Conservation (phyloP, 768 basidiomycete genomes). For the Heimioporus sp. region DNA sequence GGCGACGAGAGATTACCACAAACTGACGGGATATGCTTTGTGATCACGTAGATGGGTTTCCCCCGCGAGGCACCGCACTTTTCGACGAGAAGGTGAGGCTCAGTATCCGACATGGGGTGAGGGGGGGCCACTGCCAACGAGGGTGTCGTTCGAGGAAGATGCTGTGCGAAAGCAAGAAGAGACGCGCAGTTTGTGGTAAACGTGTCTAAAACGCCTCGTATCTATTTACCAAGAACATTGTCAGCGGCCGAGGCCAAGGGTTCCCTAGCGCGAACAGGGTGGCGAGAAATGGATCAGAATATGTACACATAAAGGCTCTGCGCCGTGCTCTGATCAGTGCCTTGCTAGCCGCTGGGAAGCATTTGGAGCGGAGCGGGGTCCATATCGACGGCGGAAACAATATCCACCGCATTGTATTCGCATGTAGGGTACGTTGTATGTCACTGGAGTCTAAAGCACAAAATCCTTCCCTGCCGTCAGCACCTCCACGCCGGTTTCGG, state of each 20-base stretch:
- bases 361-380: conserved; percentile 16
- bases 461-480: conserved; percentile 59
- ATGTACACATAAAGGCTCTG: conserved; percentile 29
- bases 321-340: conserved; percentile 5
- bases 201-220: conserved; percentile 23
- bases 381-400: conserved; percentile 13
- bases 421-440: conserved; percentile 21
- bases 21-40: conserved; percentile 41
- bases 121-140: background rate
- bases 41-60: conserved; percentile 42
- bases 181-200: conserved; percentile 22
- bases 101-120: conserved; percentile 26
- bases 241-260: conserved; percentile 24
- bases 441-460: conserved; percentile 21
- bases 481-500: conserved; percentile 87
- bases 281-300: conserved; percentile 29
- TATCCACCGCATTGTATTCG: conserved; percentile 8
- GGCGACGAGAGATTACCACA: conserved; percentile 1
- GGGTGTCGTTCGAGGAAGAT: conserved; percentile 11
- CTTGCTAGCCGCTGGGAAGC: conserved; percentile 19
- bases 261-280: conserved; percentile 25
- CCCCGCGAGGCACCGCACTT: conserved; percentile 43
- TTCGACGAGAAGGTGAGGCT: conserved; percentile 40
- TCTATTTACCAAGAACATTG: conserved; percentile 30
- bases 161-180: conserved; percentile 26